Evolutionary conservation across 2,329 filamentous ascomycete species (phyloP).

Genomic region (Curvularia eragrostidis): DNA sequence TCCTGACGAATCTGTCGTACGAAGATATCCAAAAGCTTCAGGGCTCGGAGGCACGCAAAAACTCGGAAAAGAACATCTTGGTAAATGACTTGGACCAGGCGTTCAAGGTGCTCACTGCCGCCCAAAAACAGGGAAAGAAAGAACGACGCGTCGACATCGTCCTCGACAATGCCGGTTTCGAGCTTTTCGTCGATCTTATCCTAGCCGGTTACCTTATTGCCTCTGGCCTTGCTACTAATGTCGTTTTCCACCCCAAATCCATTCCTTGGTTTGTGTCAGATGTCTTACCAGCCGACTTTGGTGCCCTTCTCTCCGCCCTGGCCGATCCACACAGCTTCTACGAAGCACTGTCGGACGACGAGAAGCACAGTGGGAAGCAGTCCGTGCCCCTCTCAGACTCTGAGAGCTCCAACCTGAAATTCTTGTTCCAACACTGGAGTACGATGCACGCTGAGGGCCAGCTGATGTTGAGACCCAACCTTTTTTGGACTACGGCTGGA

Average conservation of each 20-base stretch:
- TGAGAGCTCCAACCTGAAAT: constrained; percentile 71
- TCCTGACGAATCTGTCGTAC: constrained; percentile 87
- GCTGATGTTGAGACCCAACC: constrained; percentile 80
- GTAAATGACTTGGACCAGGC: constrained; percentile 81
- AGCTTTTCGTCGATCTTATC: constrained; percentile 93
- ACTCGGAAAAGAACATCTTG: constrained; percentile 88
- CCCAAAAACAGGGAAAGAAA: constrained; percentile 65
- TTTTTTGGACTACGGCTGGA: constrained; percentile 88
- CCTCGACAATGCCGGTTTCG: constrained; percentile 96
- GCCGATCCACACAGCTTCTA: constrained; percentile 80
- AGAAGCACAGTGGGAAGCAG: constrained; percentile 60
- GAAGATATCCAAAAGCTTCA: constrained; percentile 98
- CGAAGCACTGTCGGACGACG: constrained; percentile 73
- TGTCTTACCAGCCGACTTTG: constrained; percentile 85
- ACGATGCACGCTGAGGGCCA: constrained; percentile 81
- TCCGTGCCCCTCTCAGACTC: constrained; percentile 69
- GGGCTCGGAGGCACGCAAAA: constrained; percentile 83
- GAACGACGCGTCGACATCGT: constrained; percentile 90
- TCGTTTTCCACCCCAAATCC: constrained; percentile 90
- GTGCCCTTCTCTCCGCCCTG: constrained; percentile 80
- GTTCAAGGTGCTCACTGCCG: constrained; percentile 71
- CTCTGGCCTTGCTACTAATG: constrained; percentile 80
- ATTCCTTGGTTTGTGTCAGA: constrained; percentile 99
- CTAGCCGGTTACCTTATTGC: constrained; percentile 89
- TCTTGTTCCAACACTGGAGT: constrained; percentile 84